Base-by-base conservation (phyloP, 2,329 filamentous ascomycete species). In the Endocalyx cinctus region DNA sequence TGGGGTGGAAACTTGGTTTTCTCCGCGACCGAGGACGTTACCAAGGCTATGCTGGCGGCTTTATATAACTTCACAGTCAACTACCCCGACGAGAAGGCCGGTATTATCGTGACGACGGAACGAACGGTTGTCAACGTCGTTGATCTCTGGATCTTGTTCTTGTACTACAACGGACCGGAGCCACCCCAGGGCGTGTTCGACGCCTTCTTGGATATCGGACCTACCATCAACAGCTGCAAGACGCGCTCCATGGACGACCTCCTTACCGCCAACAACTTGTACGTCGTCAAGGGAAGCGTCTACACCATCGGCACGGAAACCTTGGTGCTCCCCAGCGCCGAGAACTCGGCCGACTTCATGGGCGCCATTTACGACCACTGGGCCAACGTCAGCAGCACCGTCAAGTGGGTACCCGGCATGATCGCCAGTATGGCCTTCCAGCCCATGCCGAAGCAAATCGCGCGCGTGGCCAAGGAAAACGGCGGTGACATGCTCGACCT, bases 151-250 rank as follows among this genome's bases (percentile, higher is more conserved):
- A 64, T 77, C 37, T 54, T 82, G 38, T 81, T 81, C 54, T 50
- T 77, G 22, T 81, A 78, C 59, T 82, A 81, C 51, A 73, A 82
- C 51, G 78, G 72, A 1, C 64, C 67, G 0, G 53, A 57, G 31
- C 68, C 68, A 1, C 76, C 77, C 1, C 47, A 59, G 2, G 69
- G 61, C 5, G 64, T 73, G 3, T 82, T 83, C 38, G 62, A 68
- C 36, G 68, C 69, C 36, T 82, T 82, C 52, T 67, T 69, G 2
- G 59, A 60, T 25, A 61, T 74, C 29, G 47, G 55, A 1, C 62
- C 64, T 2, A 39, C 59, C 1, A 47, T 63, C 15, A 69, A 74
- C 46, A 66, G 55, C 13, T 62, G 60, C 31, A 66, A 68, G 47
- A 64, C 63, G 4, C 69, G 64, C 41, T 64, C 57, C 6, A 73